These are phyloP conservation scores for Xerocomus spinulosus DNA, from an alignment of 768 basidiomycete species.

Conservation along the genomic window DNA sequence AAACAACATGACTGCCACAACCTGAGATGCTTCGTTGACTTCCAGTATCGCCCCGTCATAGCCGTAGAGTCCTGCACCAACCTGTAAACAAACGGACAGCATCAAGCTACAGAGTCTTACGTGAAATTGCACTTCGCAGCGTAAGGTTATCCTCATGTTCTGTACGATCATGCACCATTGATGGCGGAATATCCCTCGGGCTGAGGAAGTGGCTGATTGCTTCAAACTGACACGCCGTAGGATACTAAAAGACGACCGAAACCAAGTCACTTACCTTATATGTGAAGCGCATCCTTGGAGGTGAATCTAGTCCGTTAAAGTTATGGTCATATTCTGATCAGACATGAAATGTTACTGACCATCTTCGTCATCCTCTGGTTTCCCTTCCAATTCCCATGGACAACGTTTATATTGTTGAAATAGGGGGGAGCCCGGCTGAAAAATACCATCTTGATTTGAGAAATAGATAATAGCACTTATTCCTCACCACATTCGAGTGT, in stretches of 20 bases:
- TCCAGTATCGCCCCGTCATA: slow-evolving; percentile 82
- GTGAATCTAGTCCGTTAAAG: slow-evolving; percentile 49
- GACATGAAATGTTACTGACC: slow-evolving; percentile 37
- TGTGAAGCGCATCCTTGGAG: slow-evolving; percentile 67
- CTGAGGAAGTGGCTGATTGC: slow-evolving; percentile 74
- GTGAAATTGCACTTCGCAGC: slow-evolving; percentile 60
- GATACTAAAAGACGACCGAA: background rate
- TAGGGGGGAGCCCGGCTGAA: slow-evolving; percentile 78
- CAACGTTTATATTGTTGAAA: slow-evolving; percentile 92
- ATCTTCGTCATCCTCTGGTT: slow-evolving; percentile 80
- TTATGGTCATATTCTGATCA: background rate
- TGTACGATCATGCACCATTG: slow-evolving; percentile 76
- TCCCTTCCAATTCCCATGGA: slow-evolving; percentile 82
- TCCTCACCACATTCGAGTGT: slow-evolving; percentile 80
- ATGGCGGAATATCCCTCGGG: slow-evolving; percentile 69
- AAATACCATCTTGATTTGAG: slow-evolving; percentile 1
- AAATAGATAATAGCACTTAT: background rate
- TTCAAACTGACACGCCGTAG: slow-evolving; percentile 55
- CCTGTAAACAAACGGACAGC: background rate
- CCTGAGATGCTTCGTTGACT: slow-evolving; percentile 72
- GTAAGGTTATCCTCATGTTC: slow-evolving; percentile 71
- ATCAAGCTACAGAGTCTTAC: slow-evolving; percentile 39
- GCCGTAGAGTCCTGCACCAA: slow-evolving; percentile 45
- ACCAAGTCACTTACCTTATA: slow-evolving; percentile 48
- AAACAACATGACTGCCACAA: slow-evolving; percentile 69